Percentiles rank a stretch among this genome's conserved stretches.
These are phyloP conservation scores for Saccharomycopsis vini DNA, from an alignment of 805 yeast species.

Conservation along the genomic window DNA sequence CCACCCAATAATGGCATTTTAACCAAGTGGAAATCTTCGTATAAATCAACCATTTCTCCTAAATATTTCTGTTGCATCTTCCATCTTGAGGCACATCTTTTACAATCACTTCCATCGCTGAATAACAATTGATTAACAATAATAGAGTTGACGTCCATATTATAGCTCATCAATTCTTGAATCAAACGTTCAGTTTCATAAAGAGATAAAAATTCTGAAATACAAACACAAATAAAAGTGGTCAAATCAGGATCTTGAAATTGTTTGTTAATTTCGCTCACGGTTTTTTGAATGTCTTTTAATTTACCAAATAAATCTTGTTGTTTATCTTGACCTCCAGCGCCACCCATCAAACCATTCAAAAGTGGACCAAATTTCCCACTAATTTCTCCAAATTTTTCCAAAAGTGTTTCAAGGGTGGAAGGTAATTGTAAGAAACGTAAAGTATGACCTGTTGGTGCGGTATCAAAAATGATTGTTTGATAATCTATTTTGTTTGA, in stretches of 20 bases:
- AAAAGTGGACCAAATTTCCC: slow-evolving; percentile 88
- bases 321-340: slow-evolving; percentile 35
- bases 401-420: slow-evolving; percentile 77
- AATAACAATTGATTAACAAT: slow-evolving; percentile 89
- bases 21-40: slow-evolving; percentile 94
- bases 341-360: slow-evolving; percentile 65
- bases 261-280: slow-evolving; percentile 84
- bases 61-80: slow-evolving; percentile 93
- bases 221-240: slow-evolving; percentile 93
- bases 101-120: slow-evolving; percentile 75
- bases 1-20: slow-evolving; percentile 92
- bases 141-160: slow-evolving; percentile 94
- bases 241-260: slow-evolving; percentile 95
- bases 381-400: slow-evolving; percentile 79
- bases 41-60: slow-evolving; percentile 90
- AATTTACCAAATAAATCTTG: slow-evolving; percentile 71
- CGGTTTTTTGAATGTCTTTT: slow-evolving; percentile 70
- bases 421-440: slow-evolving; percentile 92
- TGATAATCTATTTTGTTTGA: slow-evolving; percentile 45
- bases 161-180: slow-evolving; percentile 89
- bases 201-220: slow-evolving; percentile 89
- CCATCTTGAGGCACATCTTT: slow-evolving; percentile 86
- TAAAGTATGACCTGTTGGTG: slow-evolving; percentile 98
- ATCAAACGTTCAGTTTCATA: slow-evolving; percentile 97
- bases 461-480: slow-evolving; percentile 96